Base-by-base conservation (phyloP, 2,329 filamentous ascomycete species). In the Botrytis hyacinthi region DNA sequence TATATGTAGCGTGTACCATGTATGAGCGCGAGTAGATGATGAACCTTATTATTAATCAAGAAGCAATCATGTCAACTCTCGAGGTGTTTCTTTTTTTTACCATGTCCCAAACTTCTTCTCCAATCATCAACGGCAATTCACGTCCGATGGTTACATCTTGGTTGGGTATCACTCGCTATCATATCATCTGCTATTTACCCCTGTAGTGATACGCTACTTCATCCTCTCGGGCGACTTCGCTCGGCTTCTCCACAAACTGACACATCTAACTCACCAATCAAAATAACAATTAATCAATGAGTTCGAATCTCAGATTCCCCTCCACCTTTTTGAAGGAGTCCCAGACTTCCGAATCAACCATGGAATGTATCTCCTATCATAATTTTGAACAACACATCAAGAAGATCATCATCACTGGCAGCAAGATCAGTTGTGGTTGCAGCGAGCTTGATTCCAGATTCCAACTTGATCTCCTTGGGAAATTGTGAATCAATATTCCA, bases 171-270 rank as follows among this genome's bases (percentile, higher is more conserved):
- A 57, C 65, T 68, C 26, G 26, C 48, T 57, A 69, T 69, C 66
- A 44, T 51, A 69, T 69, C 48, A 59, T 37, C 35, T 69, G 35
- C 66, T 69, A 57, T 57, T 8, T 26, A 59, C 48, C 66, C 66
- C 66, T 69, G 66, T 69, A 69, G 48, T 40, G 35, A 69, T 57
- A 69, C 48, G 48, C 35, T 68, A 35, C 42, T 48, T 46, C 9
- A 48, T 42, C 46, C 37, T 68, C 48, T 57, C 66, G 48, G 37
- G 66, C 48, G 65, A 68, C 46, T 42, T 70, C 48, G 68, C 42
- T 59, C 44, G 51, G 29, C 48, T 59, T 72, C 62, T 72, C 70
- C 46, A 72, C 70, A 68, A 42, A 72, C 62, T 72, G 70, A 72
- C 70, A 72, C 70, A 59, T 37, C 57, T 9, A 37, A 65, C 32